Evolutionary conservation across 2,329 filamentous ascomycete species (phyloP).

Genomic region (Scytalidium sp.): DNA sequence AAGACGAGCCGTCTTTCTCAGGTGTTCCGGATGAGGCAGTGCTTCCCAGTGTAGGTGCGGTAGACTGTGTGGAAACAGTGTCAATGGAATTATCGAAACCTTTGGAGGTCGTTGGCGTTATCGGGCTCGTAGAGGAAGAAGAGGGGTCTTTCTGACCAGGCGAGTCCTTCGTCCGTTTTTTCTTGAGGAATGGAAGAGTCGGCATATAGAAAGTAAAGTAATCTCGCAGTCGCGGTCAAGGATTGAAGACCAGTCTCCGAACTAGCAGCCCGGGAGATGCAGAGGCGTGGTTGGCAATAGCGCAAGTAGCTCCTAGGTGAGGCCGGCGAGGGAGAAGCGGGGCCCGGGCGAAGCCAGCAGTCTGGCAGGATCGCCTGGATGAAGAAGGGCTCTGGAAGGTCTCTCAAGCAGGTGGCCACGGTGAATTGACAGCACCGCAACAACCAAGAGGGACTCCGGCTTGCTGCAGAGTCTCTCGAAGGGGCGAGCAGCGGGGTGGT

Average conservation of each 20-base stretch:
- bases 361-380: background rate
- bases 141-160: constrained; percentile 62
- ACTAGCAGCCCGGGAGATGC: constrained; percentile 2
- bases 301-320: constrained; percentile 6
- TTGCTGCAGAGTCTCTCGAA: background rate
- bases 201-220: constrained; percentile 65
- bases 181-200: constrained; percentile 94
- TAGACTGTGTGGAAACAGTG: constrained; percentile 33
- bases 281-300: constrained; percentile 23
- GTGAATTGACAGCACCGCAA: background rate
- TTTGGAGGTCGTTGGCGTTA: constrained; percentile 55
- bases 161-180: constrained; percentile 96
- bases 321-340: constrained; percentile 7
- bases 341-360: constrained; percentile 1
- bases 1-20: constrained; percentile 22
- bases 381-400: constrained; percentile 16
- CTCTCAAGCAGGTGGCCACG: constrained; percentile 12
- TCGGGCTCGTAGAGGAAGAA: constrained; percentile 63
- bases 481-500: background rate
- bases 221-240: constrained; percentile 20
- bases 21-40: constrained; percentile 23
- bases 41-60: constrained; percentile 20
- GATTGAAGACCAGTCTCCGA: constrained; percentile 20
- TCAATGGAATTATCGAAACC: constrained; percentile 40
- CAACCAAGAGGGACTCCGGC: background rate